Conservation (phyloP, 805 yeast genomes). For the Millerago galiae region DNA sequence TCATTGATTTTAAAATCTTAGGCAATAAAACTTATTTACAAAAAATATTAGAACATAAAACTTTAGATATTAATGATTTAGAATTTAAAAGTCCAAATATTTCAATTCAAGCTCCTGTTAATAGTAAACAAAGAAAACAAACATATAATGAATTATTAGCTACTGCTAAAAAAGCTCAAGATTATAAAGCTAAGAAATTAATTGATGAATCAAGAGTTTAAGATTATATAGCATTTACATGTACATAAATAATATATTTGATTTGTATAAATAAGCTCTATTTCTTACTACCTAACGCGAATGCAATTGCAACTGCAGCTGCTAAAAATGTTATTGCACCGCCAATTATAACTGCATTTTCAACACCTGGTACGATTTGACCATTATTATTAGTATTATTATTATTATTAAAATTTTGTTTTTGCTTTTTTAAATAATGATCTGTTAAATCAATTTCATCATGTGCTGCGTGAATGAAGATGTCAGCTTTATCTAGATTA, state of each 20-base stretch:
- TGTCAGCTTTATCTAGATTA: slow-evolving; percentile 57
- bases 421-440: slow-evolving; percentile 15
- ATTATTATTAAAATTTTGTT: background rate
- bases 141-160: slow-evolving; percentile 19
- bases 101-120: slow-evolving; percentile 17
- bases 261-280: background rate
- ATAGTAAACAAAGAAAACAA: slow-evolving; percentile 18
- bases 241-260: slow-evolving; percentile 2
- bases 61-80: slow-evolving; percentile 13
- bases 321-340: slow-evolving; percentile 58
- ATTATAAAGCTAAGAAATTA: slow-evolving; percentile 17
- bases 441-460: slow-evolving; percentile 29
- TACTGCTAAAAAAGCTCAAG: slow-evolving; percentile 20
- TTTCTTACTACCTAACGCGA: slow-evolving; percentile 33
- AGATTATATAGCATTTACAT: background rate
- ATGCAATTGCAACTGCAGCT: slow-evolving; percentile 49
- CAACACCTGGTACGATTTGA: slow-evolving; percentile 42
- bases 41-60: slow-evolving; percentile 8
- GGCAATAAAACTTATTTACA: slow-evolving; percentile 8
- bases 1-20: slow-evolving; percentile 4
- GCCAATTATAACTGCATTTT: slow-evolving; percentile 57
- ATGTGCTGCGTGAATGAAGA: slow-evolving; percentile 65
- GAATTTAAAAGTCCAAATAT: slow-evolving; percentile 19
- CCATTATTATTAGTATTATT: slow-evolving; percentile 2
- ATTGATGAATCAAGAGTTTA: slow-evolving; percentile 18